Evolutionary conservation across 345 rosid species (phyloP).

Genomic region (Eucalyptus polybractea): DNA sequence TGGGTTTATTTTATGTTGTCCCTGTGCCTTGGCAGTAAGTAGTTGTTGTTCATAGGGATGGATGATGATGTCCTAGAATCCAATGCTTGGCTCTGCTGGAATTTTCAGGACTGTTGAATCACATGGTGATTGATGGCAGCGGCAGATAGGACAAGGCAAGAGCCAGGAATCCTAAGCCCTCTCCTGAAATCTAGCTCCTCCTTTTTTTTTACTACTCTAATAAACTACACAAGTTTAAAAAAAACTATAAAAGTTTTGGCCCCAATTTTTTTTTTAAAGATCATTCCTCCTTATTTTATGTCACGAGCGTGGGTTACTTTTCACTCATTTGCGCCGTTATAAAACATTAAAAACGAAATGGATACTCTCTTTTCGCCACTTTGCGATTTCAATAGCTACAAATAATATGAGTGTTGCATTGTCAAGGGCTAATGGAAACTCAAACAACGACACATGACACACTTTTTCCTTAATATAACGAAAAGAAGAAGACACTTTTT

Average conservation of each 20-base stretch:
- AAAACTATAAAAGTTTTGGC: not conserved
- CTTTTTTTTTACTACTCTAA: not conserved
- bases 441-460: not conserved
- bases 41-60: not conserved
- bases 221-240: not conserved
- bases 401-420: not conserved
- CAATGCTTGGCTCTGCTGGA: not conserved
- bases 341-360: not conserved
- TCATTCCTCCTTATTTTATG: not conserved
- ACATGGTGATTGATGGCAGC: not conserved
- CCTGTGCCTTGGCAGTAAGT: not conserved
- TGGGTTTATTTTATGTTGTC: not conserved
- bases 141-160: not conserved
- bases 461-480: too few species aligned
- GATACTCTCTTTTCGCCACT: not conserved
- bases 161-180: not conserved
- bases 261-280: rapidly evolving
- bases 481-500: not conserved
- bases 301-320: not conserved
- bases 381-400: not conserved
- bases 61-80: not conserved
- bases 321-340: not conserved
- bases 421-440: not conserved
- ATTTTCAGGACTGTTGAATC: not conserved
- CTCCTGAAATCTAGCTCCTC: not conserved